Percentiles rank a stretch among this genome's conserved stretches.
These are phyloP conservation scores for Fimicolochytrium jonesii DNA, from an alignment of 192 early-diverging fungal species.

Conservation along the genomic window DNA sequence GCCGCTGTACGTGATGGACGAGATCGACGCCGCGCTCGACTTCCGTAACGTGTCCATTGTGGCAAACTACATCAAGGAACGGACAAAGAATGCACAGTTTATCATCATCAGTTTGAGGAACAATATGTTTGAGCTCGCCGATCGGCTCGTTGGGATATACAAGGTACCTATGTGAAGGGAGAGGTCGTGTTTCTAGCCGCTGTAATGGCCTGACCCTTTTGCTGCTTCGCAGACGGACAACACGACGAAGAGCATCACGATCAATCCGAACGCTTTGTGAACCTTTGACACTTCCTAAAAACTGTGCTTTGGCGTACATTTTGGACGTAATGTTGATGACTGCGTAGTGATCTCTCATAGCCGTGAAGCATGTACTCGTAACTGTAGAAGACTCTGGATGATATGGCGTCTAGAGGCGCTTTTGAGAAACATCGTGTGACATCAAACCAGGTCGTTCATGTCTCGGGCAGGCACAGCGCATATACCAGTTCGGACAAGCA, in stretches of 20 bases:
- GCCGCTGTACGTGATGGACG: constrained; percentile 99
- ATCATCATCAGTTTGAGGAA: constrained; percentile 97
- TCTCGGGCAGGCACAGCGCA: no score
- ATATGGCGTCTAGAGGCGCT: no score
- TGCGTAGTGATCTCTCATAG: no score
- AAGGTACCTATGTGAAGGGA: constrained; percentile 50
- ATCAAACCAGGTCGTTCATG: no score
- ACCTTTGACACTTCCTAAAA: no score
- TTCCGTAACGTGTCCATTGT: constrained; percentile 99
- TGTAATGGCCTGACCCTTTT: constrained; percentile 4
- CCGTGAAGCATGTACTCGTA: no score
- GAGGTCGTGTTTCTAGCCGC: neutral
- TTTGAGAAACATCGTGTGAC: no score
- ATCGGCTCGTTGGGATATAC: constrained; percentile 97
- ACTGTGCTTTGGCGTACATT: no score
- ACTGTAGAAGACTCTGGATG: no score
- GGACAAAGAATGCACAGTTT: constrained; percentile 97
- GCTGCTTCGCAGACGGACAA: constrained; percentile 62
- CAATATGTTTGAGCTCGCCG: constrained; percentile 99
- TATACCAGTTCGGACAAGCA: no score
- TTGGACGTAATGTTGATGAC: no score
- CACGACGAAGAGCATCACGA: constrained; percentile 75
- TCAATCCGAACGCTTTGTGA: constrained; percentile 54
- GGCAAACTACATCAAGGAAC: constrained; percentile 97
- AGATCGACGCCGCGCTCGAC: constrained; percentile 98